phyloP scores from a whole-genome alignment of 768 basidiomycete species.

The Phallus indusiatus region DNA sequence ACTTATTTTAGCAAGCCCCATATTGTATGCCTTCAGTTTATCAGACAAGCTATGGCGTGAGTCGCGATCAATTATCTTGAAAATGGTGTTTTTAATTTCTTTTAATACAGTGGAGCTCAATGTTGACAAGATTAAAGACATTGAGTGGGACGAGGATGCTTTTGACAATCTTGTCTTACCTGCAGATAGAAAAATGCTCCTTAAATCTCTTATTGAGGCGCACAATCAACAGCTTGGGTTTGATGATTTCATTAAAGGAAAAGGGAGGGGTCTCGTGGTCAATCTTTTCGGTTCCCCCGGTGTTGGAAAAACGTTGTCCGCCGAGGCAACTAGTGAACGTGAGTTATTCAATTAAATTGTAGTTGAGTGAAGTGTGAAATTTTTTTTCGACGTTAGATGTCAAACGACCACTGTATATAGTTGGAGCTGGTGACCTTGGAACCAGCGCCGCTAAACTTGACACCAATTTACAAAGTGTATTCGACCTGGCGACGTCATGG shows the following conservation, averaged over 20 bases:
- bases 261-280: conserved; percentile 52
- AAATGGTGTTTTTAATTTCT: background rate
- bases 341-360: conserved; percentile 1
- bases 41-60: conserved; percentile 49
- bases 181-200: conserved; percentile 39
- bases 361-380: background rate
- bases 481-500: conserved; percentile 26
- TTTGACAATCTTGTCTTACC: conserved; percentile 55
- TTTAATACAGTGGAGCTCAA: conserved; percentile 45
- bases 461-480: conserved; percentile 19
- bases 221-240: conserved; percentile 44
- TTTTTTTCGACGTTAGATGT: conserved; percentile 9
- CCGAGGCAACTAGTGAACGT: conserved; percentile 29
- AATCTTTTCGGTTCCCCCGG: conserved; percentile 51
- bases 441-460: conserved; percentile 24
- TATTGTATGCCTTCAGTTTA: conserved; percentile 56
- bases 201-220: conserved; percentile 48
- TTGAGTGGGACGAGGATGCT: conserved; percentile 49
- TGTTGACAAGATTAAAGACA: conserved; percentile 41
- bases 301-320: conserved; percentile 35
- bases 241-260: conserved; percentile 56
- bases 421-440: conserved; percentile 27
- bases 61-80: conserved; percentile 16
- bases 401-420: conserved; percentile 24
- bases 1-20: conserved; percentile 43